Evolutionary conservation across 75 land plant species (phyloP).

Genomic region (Pinus tabuliformis): DNA sequence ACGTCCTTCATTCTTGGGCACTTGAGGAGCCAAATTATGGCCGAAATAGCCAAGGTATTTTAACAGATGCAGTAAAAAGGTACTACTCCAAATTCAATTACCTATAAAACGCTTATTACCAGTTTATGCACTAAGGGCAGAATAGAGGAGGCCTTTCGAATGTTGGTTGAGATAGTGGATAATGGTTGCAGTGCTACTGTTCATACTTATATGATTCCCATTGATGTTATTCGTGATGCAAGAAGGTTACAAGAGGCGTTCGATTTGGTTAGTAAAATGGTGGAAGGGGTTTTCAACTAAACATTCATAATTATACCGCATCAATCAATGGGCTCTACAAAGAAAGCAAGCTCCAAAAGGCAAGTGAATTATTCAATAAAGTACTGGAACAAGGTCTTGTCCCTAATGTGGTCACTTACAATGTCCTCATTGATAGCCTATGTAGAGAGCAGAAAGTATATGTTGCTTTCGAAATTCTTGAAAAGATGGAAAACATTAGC

Average conservation of each 20-base stretch:
- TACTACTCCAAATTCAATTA: conserved; percentile 43
- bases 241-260: conserved; percentile 32
- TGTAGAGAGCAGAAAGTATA: conserved; percentile 38
- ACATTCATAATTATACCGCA: conserved; percentile 44
- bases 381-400: conserved; percentile 35
- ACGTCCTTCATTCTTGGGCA: conserved; percentile 40
- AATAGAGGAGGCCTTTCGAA: conserved; percentile 36
- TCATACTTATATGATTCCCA: conserved; percentile 40
- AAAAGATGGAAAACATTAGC: conserved; percentile 44
- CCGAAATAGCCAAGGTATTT: conserved; percentile 33
- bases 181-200: conserved; percentile 41
- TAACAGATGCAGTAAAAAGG: conserved; percentile 33
- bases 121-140: conserved; percentile 39
- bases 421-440: conserved; percentile 58
- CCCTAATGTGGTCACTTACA: conserved; percentile 58
- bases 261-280: conserved; percentile 36
- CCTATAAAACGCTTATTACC: conserved; percentile 44
- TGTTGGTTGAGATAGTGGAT: conserved; percentile 31
- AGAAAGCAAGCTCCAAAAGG: conserved; percentile 43
- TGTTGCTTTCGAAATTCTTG: conserved; percentile 41
- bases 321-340: conserved; percentile 30
- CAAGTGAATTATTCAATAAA: conserved; percentile 23
- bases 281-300: conserved; percentile 43
- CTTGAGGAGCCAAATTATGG: conserved; percentile 33
- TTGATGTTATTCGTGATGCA: conserved; percentile 32